Base-by-base conservation (phyloP, 129 eudicot genomes). In the Heracleum sosnowskyi region DNA sequence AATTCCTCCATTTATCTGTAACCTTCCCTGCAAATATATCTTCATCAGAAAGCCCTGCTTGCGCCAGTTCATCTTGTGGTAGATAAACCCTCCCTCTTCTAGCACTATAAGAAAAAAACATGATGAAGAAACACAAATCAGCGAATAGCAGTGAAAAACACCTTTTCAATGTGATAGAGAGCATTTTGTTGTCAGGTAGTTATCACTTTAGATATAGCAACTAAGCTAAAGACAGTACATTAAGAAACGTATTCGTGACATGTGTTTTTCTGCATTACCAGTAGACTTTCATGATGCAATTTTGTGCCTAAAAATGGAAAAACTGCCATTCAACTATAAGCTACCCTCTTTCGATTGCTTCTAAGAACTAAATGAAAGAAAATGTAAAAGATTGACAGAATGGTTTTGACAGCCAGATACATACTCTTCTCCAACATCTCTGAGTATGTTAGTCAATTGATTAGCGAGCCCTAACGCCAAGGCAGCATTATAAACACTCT, bases 341-440 rank as follows among this genome's bases (percentile, higher is more conserved):
- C 44, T 31, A 36, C 74, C n/a, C 74, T 69, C 74, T 20, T 66
- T 36, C 3, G 11, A 16, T 36, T 70, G 46, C 46, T 20, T 10
- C 37, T 4, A 9, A 20, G n/a, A 70, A 36, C 12, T 4, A 22
- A 24, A 17, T 7, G 18, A 8, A 35, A 71, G n/a, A 37, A 4
- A n/a, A 39, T 40, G 44, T 44, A 40, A 11, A 71, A 40, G 22
- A 40, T 26, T 37, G n/a, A 28, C 76, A 40, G 51, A 28, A 72
- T 72, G 20, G 26, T 11, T 24, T 10, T 22, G 0, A 40, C 7
- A 22, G 51, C 47, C 63, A 16, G 49, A 51, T 24, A 81, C 99
- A 85, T 90, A 96, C 99, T 96, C 99, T 89, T 96, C 99, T 86
- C 99, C 99, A 37, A 96, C 99, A 81, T 96, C 99, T 64, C 99